phyloP scores from a whole-genome alignment of 371 early-diverging fungal species.

The Mortierella sp. region DNA sequence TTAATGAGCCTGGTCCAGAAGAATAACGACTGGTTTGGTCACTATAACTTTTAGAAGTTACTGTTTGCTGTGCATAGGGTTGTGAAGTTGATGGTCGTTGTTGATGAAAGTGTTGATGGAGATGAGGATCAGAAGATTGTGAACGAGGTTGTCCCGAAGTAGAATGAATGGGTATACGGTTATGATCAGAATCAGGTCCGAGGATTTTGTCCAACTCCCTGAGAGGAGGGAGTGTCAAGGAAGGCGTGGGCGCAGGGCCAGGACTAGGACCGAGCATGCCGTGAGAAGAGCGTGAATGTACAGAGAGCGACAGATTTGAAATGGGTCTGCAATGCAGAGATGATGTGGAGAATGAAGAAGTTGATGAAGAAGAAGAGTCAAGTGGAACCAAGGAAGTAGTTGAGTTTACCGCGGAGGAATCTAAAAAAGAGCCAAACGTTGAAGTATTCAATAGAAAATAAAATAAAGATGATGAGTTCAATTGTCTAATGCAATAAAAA shows the following conservation, averaged over 20 bases:
- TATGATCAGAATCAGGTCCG: constrained; percentile 30
- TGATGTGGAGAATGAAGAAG: neutral
- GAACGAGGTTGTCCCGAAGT: constrained; percentile 31
- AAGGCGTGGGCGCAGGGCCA: constrained; percentile 47
- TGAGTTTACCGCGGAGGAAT: neutral
- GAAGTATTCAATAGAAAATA: neutral
- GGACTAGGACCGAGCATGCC: constrained; percentile 55
- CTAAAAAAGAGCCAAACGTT: neutral
- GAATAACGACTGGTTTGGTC: constrained; percentile 18
- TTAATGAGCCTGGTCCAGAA: constrained; percentile 15
- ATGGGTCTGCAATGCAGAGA: neutral
- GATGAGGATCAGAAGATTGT: constrained; percentile 50
- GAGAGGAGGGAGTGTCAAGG: constrained; percentile 44
- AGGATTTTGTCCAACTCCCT: constrained; percentile 40
- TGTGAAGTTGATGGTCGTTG: constrained; percentile 10
- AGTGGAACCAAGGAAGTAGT: neutral
- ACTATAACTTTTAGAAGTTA: constrained; percentile 12
- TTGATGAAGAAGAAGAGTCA: neutral
- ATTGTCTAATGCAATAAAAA: too few relatives aligned
- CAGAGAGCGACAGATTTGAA: neutral
- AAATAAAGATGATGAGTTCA: neutral
- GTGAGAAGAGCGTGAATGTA: constrained; percentile 2
- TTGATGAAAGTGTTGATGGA: constrained; percentile 46
- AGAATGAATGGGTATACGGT: constrained; percentile 9
- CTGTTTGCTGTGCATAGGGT: neutral